phyloP scores from a whole-genome alignment of 108 stramenopile genomes.

The Cyclostephanos tholiformis region DNA sequence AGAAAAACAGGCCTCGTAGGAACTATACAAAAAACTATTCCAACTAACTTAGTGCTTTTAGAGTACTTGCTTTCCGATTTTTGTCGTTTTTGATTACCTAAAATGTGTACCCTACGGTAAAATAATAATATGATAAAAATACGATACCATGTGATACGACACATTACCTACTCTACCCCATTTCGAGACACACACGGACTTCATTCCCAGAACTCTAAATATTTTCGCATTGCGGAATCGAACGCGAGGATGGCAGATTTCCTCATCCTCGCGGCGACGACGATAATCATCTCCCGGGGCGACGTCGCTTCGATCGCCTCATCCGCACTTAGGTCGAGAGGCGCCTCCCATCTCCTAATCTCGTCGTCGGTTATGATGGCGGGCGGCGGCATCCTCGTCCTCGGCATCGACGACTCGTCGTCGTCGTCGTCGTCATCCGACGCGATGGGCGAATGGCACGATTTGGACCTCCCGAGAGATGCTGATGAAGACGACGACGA shows the following conservation, averaged over 20 bases:
- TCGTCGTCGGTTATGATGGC: background rate
- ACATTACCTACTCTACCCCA: too few relatives aligned
- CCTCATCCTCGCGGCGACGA: background rate
- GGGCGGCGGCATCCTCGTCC: background rate
- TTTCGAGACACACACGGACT: too few relatives aligned
- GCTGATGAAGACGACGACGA: background rate
- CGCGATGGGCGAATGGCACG: conserved; percentile 22
- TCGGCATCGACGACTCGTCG: background rate
- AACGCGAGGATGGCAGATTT: background rate
- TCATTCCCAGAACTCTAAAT: too few relatives aligned
- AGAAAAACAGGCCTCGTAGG: too few relatives aligned
- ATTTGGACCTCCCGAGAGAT: conserved; percentile 34
- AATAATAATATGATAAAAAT: too few relatives aligned
- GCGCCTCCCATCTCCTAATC: background rate
- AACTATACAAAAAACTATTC: too few relatives aligned
- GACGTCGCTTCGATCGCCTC: background rate
- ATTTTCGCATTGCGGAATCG: too few relatives aligned
- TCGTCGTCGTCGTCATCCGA: conserved; percentile 1
- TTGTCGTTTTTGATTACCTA: too few relatives aligned
- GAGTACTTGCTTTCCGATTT: too few relatives aligned
- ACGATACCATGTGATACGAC: too few relatives aligned
- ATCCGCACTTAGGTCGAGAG: background rate
- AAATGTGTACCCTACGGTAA: too few relatives aligned
- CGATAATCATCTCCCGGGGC: background rate
- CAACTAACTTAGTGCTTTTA: too few relatives aligned